Percentiles rank a stretch among this genome's conserved stretches.
These are phyloP conservation scores for Wickerhamomyces subpelliculosus DNA, from an alignment of 805 yeast species.

Conservation along the genomic window DNA sequence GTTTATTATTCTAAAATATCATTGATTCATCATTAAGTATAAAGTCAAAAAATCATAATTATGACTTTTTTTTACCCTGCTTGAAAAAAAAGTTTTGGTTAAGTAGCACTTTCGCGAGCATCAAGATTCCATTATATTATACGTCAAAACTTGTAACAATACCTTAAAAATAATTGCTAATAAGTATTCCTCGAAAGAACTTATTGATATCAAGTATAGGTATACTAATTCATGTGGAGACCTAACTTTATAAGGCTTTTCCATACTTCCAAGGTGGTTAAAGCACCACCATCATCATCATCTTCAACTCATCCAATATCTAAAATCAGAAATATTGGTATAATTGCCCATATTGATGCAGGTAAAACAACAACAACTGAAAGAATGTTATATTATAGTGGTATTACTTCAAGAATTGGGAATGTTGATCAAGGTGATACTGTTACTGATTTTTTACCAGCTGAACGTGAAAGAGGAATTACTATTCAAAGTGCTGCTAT, in stretches of 20 bases:
- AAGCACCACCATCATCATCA: neutral
- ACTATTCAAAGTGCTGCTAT: constrained; percentile 97
- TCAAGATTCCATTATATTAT: too few relatives aligned
- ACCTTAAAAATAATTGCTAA: too few relatives aligned
- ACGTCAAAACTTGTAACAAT: too few relatives aligned
- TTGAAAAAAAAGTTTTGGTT: too few relatives aligned
- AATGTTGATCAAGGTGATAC: constrained; percentile 97
- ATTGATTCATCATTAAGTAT: too few relatives aligned
- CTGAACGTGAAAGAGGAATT: constrained; percentile 89
- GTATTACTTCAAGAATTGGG: constrained; percentile 74
- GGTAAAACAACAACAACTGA: constrained; percentile 98
- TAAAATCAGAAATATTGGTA: constrained; percentile 78
- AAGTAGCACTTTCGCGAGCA: too few relatives aligned
- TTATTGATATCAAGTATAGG: too few relatives aligned
- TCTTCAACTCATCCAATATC: constrained; percentile 3
- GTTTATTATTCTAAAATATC: too few relatives aligned
- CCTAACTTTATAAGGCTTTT: neutral
- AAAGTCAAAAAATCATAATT: neutral
- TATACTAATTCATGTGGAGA: too few relatives aligned
- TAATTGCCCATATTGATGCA: constrained; percentile 98
- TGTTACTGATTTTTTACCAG: constrained; percentile 84
- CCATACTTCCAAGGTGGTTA: neutral
- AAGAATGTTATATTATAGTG: constrained; percentile 86
- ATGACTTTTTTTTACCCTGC: too few relatives aligned
- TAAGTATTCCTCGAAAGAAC: too few relatives aligned